Base-by-base conservation (phyloP, 805 yeast species). In the Candida piceae region DNA sequence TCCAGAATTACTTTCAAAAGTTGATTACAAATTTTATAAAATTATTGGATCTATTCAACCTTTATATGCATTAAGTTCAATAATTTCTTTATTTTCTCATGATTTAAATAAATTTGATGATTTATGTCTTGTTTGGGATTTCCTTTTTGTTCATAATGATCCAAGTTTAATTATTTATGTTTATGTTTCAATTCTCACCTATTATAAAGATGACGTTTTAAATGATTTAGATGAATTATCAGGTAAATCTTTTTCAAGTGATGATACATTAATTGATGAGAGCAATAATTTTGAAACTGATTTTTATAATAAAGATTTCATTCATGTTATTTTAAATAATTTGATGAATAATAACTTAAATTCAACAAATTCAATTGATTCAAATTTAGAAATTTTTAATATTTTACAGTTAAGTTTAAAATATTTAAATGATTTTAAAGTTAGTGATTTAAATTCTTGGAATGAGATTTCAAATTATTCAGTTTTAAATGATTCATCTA, bases 31-130 rank as follows among this genome's bases (percentile, higher is more conserved):
- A 3, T 53, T 78, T 7, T 67, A 60, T 33, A 54, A 58, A 3
- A 48, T 71, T 15, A 66, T 78, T 11, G 64, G 60, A 13, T 41
- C 62, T 3, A 39, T 68, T 7, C 67, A 70, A 40, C 86, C 87
- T 2, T 70, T 70, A 36, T 89, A 77, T 51, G 83, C 87, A 0
- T 59, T 93, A 12, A 83, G 96, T 15, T 74, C 90, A 1, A 63
- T 90, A 1, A 66, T 90, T 24, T 87, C 97, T 1, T 48, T 85
- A 31, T 86, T 80, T 54, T 66, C 90, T 7, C 97, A 89, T 60
- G 88, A 86, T 41, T 45, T 74, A 15, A 61, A 65, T 30, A 65
- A 69, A 23, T 60, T 71, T 32, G 62, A 62, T 10, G 72, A 74
- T 20, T 60, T 84, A 6, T 66, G 76, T 38, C 58, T 69, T 4